Base-by-base conservation (phyloP, 208 protist species). In the Acanthamoeba comandoni region DNA sequence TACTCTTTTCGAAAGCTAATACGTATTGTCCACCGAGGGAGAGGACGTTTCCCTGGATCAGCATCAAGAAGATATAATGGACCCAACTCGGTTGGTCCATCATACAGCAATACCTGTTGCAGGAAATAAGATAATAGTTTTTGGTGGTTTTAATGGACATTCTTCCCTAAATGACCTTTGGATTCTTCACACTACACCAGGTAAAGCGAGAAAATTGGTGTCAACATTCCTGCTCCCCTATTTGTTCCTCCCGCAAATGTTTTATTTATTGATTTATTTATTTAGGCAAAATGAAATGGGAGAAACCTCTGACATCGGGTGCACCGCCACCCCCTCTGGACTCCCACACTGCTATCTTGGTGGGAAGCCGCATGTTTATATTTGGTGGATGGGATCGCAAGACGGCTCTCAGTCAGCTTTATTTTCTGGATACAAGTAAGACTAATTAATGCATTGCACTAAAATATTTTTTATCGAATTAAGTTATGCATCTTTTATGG, bases 401-500 rank as follows among this genome's bases (percentile, higher is more conserved):
- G 26, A 58, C 26, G 77, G 35, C 77, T 22, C 65, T 58, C 12
- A 64, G 51, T 15, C 35, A 86, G 8, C 53, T 86, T 11, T 86
- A 67, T 24, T 86, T 86, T n/a, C 77, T 86, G 35, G 77, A 86
- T n/a, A 86, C 77, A 7, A 86, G 77, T 86, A 48, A 52, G 77
- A 2, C n/a, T 31, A 75, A 29, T 19, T 3, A n/a, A 60, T 55
- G 1, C 5, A 7, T 19, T 52, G 31, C 77, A 60, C 31, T n/a
- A n/a, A 15, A 13, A 9, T 24, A 9, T 67, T n/a, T 7, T 67
- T 39, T 22, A 31, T 86, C 8, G 0, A 19, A 11, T 58, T 11
- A 53, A 9, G 19, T 79, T 31, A 1, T 48, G 35, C 13, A 43
- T 24, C 9, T 9, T 22, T 9, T 11, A 69, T 31, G 0, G 26